Evolutionary conservation across 192 early-diverging fungal genomes (phyloP), one percentile per base, ranked within the genome.

Genomic region (Globomyces pollinis-pini): DNA sequence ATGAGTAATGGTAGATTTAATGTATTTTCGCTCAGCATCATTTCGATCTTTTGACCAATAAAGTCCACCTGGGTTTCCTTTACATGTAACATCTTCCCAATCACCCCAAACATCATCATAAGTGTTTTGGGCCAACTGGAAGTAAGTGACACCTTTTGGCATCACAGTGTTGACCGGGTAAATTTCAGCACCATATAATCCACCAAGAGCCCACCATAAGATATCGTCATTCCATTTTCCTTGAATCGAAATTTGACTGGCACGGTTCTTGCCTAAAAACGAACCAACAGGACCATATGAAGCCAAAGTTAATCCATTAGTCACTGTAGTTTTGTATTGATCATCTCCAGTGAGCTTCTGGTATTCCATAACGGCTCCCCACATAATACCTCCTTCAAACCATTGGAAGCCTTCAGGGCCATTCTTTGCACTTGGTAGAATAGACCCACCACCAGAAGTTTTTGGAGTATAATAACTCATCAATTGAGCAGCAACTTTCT

Each of bases 151-250:
- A 24, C 60, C 61, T 45, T 47, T 38, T 6, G 66, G 63, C 29
- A 73, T 65, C 6, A 62, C 30, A 11, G 59, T 41, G 45, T 47
- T 34, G 23, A 16, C 24, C 5, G 58, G 57, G 21, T 59, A 67
- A 2, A 58, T 28, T 16, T 78, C 76, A 13, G 57, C 62, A 23
- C 50, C 67, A 1, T 69, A 56, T 26, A 78, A 41, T 29, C 45
- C 59, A 39, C 62, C 53, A 18, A 73, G 26, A 2, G 55, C 70
- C 75, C 71, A 77, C 76, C 72, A 74, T 4, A 56, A 65, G 35
- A 78, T 71, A 55, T 78, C 76, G 44, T 74, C 72, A 38, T 72
- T 72, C 75, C 70, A 72, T 47, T 53, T 65, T 3, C 68, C 68
- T 9, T 13, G 41, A 32, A 32, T 1, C 2, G 23, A 20, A n/a